phyloP scores from a whole-genome alignment of 768 basidiomycete species.

The Mycena belliarum region DNA sequence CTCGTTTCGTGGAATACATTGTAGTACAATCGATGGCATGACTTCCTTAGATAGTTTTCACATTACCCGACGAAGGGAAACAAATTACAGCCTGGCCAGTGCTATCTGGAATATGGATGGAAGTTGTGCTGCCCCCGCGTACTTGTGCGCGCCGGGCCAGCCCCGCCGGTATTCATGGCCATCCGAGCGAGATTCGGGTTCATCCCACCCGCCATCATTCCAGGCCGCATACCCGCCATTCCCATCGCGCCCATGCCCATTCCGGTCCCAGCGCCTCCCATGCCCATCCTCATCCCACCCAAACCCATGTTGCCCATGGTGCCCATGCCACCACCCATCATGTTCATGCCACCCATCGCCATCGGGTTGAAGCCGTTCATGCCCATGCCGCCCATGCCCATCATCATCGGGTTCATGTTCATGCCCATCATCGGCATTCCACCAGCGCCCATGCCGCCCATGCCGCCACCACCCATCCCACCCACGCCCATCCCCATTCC shows the following conservation, averaged over 20 bases:
- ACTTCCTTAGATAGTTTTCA: no score
- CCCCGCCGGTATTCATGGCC: conserved; percentile 39
- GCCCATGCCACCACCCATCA: conserved; percentile 28
- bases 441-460: conserved; percentile 4
- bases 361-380: conserved; percentile 11
- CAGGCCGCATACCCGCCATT: conserved; percentile 23
- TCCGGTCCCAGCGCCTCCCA: conserved; percentile 31
- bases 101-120: conserved; percentile 65
- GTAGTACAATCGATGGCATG: no score
- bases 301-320: conserved; percentile 33
- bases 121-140: conserved; percentile 60
- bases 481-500: no score
- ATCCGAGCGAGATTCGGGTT: conserved; percentile 36
- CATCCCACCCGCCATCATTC: conserved; percentile 25
- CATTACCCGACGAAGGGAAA: not conserved
- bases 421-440: conserved; percentile 28
- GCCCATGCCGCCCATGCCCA: conserved; percentile 31
- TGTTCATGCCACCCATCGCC: conserved; percentile 34
- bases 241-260: conserved; percentile 21
- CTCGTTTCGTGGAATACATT: no score
- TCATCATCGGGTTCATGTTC: conserved; percentile 30
- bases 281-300: conserved; percentile 39
- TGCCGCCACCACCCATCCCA: not conserved
- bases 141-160: conserved; percentile 50
- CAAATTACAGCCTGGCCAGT: not conserved